A percentile compares a stretch with the other conserved stretches of the same genome.
phyloP scores from a whole-genome alignment of 2,329 filamentous ascomycete species.

The Calonectria multiphialidica region DNA sequence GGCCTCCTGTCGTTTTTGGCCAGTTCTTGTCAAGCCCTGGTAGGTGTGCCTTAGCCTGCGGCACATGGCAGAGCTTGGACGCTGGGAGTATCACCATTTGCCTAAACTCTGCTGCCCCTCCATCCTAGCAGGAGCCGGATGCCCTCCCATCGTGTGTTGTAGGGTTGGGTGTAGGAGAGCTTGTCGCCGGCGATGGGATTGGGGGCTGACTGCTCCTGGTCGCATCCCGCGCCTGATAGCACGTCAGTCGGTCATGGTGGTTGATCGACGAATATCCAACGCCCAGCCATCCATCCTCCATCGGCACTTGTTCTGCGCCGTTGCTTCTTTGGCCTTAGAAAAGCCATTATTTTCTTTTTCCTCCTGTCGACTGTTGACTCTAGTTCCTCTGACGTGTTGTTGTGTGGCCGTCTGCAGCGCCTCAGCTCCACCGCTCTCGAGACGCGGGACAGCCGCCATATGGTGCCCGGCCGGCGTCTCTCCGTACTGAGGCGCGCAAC shows the following conservation, averaged over 20 bases:
- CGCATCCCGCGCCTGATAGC: slow-evolving; percentile 27
- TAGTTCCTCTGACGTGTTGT: slow-evolving; percentile 18
- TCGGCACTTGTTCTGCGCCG: slow-evolving; percentile 30
- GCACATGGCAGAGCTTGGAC: slow-evolving; percentile 23
- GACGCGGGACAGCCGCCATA: slow-evolving; percentile 24
- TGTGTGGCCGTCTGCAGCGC: slow-evolving; percentile 15
- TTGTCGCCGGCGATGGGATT: neutral
- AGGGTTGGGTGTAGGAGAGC: neutral
- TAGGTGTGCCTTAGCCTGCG: slow-evolving; percentile 19
- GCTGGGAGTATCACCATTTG: slow-evolving; percentile 23
- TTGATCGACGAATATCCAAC: slow-evolving; percentile 32
- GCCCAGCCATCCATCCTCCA: too few relatives aligned
- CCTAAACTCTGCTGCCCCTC: slow-evolving; percentile 18
- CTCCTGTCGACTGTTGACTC: slow-evolving; percentile 1
- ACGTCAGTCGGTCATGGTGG: slow-evolving; percentile 26
- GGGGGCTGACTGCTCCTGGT: slow-evolving; percentile 13
- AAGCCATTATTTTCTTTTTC: slow-evolving; percentile 12
- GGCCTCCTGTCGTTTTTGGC: slow-evolving; percentile 27
- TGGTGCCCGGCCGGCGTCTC: slow-evolving; percentile 29
- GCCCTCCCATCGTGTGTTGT: neutral
- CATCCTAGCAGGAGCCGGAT: neutral
- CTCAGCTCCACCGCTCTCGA: slow-evolving; percentile 21
- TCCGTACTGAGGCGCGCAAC: slow-evolving; percentile 32
- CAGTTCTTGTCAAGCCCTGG: slow-evolving; percentile 25
- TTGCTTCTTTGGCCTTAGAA: slow-evolving; percentile 41